phyloP scores from a whole-genome alignment of 306 rosid genomes.

The Vigna radiata region DNA sequence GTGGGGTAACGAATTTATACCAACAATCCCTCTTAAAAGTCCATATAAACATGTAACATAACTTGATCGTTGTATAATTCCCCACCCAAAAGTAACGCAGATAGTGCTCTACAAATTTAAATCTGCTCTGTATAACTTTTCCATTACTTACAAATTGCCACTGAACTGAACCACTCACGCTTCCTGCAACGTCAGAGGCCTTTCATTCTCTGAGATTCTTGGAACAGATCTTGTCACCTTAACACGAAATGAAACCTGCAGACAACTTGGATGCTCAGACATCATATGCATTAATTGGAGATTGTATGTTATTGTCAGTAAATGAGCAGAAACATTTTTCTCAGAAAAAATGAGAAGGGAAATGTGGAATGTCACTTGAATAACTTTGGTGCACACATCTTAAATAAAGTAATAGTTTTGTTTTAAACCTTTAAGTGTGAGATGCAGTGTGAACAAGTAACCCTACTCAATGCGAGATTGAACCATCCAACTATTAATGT shows the following conservation, averaged over 20 bases:
- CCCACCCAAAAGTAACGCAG: conserved; percentile 3
- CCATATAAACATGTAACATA: not conserved
- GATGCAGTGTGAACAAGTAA: not conserved
- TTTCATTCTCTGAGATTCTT: conserved; percentile 41
- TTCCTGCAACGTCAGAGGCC: conserved; percentile 44
- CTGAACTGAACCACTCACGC: conserved; percentile 39
- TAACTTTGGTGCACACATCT: not conserved
- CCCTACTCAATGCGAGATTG: not conserved
- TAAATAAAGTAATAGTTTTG: not conserved
- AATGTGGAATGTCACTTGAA: not conserved
- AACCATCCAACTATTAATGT: not conserved
- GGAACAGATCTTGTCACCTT: conserved; percentile 62
- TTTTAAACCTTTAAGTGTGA: not conserved
- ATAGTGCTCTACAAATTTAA: conserved; percentile 18
- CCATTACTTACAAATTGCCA: conserved; percentile 25
- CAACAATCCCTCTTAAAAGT: conserved; percentile 2
- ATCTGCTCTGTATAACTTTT: conserved; percentile 33
- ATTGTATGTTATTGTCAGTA: not conserved
- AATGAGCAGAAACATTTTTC: not conserved
- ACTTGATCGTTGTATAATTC: not conserved
- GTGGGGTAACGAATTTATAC: conserved; percentile 25
- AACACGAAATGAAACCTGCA: conserved; percentile 79
- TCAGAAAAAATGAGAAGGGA: not conserved
- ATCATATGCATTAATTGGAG: not conserved
- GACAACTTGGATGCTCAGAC: conserved; percentile 22